These are phyloP conservation scores for Collybiopsis luxurians DNA, from an alignment of 768 basidiomycete genomes.

Conservation along the genomic window DNA sequence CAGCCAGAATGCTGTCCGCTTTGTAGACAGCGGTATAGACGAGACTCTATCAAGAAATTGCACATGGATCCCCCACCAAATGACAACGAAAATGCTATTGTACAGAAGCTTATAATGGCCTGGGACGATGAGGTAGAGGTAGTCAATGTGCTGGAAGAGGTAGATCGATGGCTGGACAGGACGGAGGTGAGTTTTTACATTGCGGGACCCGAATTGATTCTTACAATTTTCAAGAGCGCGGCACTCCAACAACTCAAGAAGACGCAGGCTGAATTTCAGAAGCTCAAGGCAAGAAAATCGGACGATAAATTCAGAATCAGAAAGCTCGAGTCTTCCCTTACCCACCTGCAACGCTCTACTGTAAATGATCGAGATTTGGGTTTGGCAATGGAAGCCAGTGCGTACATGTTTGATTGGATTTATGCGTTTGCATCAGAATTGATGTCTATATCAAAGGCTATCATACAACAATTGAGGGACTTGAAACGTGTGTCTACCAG, in stretches of 20 bases:
- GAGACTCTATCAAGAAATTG: slow-evolving; percentile 62
- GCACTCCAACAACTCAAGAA: background rate
- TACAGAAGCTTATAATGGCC: slow-evolving; percentile 33
- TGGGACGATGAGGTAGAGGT: slow-evolving; percentile 37
- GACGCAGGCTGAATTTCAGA: background rate
- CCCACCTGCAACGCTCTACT: background rate
- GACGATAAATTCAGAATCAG: slow-evolving; percentile 5
- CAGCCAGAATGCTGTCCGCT: slow-evolving; percentile 58
- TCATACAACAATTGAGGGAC: background rate
- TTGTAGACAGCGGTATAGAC: slow-evolving; percentile 58
- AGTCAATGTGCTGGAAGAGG: background rate
- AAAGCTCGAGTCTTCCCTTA: background rate
- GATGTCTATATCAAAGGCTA: too few relatives aligned
- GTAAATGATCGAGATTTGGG: background rate
- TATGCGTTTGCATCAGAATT: too few relatives aligned
- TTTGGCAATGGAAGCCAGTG: background rate
- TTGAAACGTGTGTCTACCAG: background rate
- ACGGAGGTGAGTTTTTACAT: background rate
- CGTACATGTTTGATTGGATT: too few relatives aligned
- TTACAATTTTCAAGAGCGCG: background rate
- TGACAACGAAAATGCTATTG: slow-evolving; percentile 29
- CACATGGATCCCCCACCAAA: slow-evolving; percentile 53
- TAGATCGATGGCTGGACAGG: background rate
- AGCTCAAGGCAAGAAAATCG: background rate
- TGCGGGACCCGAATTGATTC: too few relatives aligned